Evolutionary conservation across 2,329 filamentous ascomycete genomes (phyloP).

Genomic region (Scedosporium dehoogii): DNA sequence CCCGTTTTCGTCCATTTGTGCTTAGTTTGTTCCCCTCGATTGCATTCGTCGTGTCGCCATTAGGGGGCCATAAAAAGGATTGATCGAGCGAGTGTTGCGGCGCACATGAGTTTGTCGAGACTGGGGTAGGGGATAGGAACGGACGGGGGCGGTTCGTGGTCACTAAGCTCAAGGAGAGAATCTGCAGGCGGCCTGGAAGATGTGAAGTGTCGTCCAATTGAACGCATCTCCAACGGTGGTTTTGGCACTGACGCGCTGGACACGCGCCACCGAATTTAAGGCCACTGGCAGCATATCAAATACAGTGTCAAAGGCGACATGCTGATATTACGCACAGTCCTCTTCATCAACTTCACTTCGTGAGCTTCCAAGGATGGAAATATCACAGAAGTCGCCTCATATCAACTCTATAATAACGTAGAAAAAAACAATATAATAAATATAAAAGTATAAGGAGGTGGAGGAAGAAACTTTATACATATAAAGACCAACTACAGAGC

Average conservation of each 20-base stretch:
- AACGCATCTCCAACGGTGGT: no score
- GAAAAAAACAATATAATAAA: not conserved
- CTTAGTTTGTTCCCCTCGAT: conserved; percentile 7
- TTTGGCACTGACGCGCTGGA: no score
- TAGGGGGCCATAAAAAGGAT: not conserved
- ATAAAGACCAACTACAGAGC: no score
- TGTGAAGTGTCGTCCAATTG: no score
- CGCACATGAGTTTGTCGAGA: not conserved
- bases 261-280: no score
- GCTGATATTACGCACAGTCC: no score
- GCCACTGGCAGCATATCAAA: no score
- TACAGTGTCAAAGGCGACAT: no score
- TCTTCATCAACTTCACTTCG: no score
- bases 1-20: conserved; percentile 5
- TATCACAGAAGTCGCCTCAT: not conserved
- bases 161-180: not conserved
- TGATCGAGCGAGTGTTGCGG: not conserved
- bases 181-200: no score
- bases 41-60: not conserved
- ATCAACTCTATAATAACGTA: not conserved
- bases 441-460: not conserved
- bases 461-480: not conserved
- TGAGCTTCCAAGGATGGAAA: no score
- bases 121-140: no score
- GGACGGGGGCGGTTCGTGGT: not conserved